Conservation (phyloP, 306 rosid species). For the Phaseolus lunatus region DNA sequence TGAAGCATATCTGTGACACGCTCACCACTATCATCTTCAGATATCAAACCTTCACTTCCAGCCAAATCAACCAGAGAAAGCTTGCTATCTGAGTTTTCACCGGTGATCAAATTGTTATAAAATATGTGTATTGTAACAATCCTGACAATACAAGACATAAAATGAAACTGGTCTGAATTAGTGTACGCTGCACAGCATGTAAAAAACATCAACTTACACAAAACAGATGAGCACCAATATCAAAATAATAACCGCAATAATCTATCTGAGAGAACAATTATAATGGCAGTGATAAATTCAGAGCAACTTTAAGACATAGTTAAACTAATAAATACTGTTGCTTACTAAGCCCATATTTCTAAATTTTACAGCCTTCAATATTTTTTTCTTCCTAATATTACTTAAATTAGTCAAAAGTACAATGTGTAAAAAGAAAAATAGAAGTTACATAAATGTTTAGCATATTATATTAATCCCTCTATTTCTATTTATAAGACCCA, state of each 20-base stretch:
- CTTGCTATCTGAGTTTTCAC: slow-evolving; percentile 78
- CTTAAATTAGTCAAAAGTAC: background rate
- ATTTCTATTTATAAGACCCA: background rate
- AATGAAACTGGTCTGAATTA: slow-evolving; percentile 44
- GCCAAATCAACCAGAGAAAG: slow-evolving; percentile 86
- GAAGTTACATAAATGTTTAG: background rate
- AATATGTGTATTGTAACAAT: slow-evolving; percentile 66
- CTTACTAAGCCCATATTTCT: background rate
- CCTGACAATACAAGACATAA: slow-evolving; percentile 59
- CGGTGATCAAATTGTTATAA: slow-evolving; percentile 70
- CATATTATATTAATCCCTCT: background rate
- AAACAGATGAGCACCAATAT: slow-evolving; percentile 14
- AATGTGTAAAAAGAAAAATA: background rate
- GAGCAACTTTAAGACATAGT: slow-evolving; percentile 5
- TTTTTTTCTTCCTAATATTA: slow-evolving; percentile 24
- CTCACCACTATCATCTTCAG: slow-evolving; percentile 82
- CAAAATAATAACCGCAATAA: slow-evolving; percentile 9
- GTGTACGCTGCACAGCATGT: background rate
- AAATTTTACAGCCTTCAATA: background rate
- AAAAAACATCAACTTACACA: background rate
- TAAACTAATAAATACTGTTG: background rate
- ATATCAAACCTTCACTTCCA: slow-evolving; percentile 85
- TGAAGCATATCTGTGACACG: slow-evolving; percentile 82
- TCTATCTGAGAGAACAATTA: background rate
- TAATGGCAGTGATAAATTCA: background rate